Conservation (phyloP, 2,329 filamentous ascomycete genomes). For the Plectosphaerella plurivora region DNA sequence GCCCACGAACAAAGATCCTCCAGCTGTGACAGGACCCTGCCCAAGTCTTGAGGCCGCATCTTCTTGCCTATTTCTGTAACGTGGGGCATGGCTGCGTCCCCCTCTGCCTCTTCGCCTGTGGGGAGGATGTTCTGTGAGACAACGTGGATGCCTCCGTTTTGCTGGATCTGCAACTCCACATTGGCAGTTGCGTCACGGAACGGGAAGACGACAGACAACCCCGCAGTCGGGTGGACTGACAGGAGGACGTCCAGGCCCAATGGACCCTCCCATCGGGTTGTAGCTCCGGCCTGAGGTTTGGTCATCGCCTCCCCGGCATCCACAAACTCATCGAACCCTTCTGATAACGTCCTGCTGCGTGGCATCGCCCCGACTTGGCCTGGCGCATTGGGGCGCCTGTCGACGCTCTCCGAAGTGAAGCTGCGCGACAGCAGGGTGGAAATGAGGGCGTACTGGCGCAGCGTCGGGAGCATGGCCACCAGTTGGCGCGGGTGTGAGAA, state of each 20-base stretch:
- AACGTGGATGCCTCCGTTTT: slow-evolving; percentile 55
- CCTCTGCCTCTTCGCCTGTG: slow-evolving; percentile 11
- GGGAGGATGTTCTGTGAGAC: slow-evolving; percentile 51
- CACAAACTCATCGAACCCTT: too few species aligned
- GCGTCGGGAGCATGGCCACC: slow-evolving; percentile 64
- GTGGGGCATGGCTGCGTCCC: slow-evolving; percentile 11
- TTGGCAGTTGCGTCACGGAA: slow-evolving; percentile 43
- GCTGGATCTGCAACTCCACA: slow-evolving; percentile 53
- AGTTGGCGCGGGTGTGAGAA: slow-evolving; percentile 78
- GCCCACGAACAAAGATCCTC: slow-evolving; percentile 51
- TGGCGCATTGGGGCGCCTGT: slow-evolving; percentile 1
- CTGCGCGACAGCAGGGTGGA: slow-evolving; percentile 59
- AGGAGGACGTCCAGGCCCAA: slow-evolving; percentile 44
- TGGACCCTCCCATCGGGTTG: too few species aligned
- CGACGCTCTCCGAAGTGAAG: slow-evolving; percentile 35
- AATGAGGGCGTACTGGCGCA: slow-evolving; percentile 73
- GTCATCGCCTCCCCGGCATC: too few species aligned
- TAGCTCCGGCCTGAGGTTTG: too few species aligned
- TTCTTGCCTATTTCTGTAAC: slow-evolving; percentile 20
- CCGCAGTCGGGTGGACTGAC: slow-evolving; percentile 43
- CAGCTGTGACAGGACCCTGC: slow-evolving; percentile 39
- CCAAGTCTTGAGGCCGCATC: slow-evolving; percentile 37
- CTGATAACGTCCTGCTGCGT: too few species aligned
- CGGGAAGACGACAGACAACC: slow-evolving; percentile 50
- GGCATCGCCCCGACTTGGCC: too few species aligned